Base-by-base conservation (phyloP, 2,329 filamentous ascomycete species). In the Aspergillus alliaceus region DNA sequence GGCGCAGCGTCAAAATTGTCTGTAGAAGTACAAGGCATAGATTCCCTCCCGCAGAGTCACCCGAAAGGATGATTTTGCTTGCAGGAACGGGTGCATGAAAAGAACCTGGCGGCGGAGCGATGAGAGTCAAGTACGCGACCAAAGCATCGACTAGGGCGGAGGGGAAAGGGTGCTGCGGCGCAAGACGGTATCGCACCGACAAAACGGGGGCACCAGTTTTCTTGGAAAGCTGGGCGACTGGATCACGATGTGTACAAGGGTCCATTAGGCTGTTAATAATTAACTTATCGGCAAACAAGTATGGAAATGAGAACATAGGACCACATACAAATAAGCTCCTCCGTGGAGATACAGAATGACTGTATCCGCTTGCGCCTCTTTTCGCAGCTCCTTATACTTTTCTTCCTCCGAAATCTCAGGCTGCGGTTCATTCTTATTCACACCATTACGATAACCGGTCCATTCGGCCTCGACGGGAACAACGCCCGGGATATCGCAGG, bases 311-410 rank as follows among this genome's bases (percentile, higher is more conserved):
- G 6, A 20, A 20, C 53, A 15, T 11, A 34, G 18, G 29, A n/a
- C 2, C 6, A 69, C 75, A 62, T 62, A 78, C 76, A 75, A 77
- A 63, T 78, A 77, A 35, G 75, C 77, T 6, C 79, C 79, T 18
- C 79, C 78, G 59, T 80, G 78, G 55, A 80, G 72, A 59, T 79
- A 80, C 6, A 81, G 60, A 7, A 80, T 70, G 2, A 77, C 78
- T 58, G 74, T 70, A 53, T 77, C 73, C 3, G 70, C 72, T 5
- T 69, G 67, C 7, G 73, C 65, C 32, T 77, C 76, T 54, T 70
- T 72, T 54, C 73, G 73, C 61, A 80, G 53, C 46, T 69, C 65
- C 46, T 65, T 61, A 60, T 78, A 80, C 55, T 77, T 78, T 50
- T 76, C 74, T 34, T 69, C 70, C 57, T 80, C 77, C 2, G 76